Conservation (phyloP, 768 basidiomycete species). For the Boletus barrowsii region DNA sequence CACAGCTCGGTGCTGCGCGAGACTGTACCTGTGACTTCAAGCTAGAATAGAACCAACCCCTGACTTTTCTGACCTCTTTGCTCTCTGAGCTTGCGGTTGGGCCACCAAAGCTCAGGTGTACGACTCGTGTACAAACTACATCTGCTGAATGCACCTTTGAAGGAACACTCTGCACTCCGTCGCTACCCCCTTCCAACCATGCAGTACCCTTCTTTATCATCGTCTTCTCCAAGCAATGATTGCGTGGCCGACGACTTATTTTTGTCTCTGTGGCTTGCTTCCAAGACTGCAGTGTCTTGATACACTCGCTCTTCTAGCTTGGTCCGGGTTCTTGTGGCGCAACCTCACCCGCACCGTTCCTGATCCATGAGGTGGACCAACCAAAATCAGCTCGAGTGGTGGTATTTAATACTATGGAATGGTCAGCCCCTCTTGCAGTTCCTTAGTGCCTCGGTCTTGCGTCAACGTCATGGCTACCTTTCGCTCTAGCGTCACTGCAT, state of each 20-base stretch:
- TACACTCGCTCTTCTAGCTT: not conserved
- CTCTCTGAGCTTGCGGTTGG: not conserved
- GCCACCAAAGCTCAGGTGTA: not conserved
- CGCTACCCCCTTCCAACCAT: slow-evolving; percentile 1
- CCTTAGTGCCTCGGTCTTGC: not conserved
- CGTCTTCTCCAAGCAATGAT: not conserved
- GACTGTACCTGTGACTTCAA: not conserved
- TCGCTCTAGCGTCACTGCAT: slow-evolving; percentile 1
- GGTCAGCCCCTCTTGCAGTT: not conserved
- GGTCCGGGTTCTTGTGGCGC: not conserved
- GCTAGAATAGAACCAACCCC: not conserved
- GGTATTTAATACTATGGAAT: slow-evolving; percentile 18
- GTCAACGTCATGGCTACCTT: slow-evolving; percentile 13
- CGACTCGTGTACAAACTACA: not conserved
- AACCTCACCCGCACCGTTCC: not conserved
- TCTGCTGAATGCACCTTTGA: not conserved
- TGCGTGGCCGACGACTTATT: not conserved
- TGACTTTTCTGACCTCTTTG: not conserved
- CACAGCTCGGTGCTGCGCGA: not conserved
- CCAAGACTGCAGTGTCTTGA: slow-evolving; percentile 1
- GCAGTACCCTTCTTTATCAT: not conserved
- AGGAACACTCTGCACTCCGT: not conserved
- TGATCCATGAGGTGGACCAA: slow-evolving; percentile 6
- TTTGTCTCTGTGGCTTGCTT: not conserved
- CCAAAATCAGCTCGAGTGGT: not conserved